Evolutionary conservation across 2,329 filamentous ascomycete species (phyloP), one percentile per base, ranked within the genome.

Genomic region (Calonectria hawksworthii): DNA sequence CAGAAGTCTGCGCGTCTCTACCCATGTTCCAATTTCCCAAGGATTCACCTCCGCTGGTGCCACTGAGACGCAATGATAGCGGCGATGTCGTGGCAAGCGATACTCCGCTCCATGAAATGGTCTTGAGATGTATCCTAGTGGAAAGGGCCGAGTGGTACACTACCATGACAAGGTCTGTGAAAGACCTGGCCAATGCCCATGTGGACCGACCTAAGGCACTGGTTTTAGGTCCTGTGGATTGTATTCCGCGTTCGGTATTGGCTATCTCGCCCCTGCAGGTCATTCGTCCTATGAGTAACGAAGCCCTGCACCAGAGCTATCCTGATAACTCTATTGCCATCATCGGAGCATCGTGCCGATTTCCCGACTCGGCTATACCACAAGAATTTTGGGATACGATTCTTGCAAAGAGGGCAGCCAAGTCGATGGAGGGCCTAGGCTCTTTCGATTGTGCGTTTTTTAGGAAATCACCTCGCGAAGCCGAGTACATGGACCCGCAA

Each of bases 401-500:
- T 61, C 34, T 61, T 18, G 34, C 34, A 61, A 61, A 41, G 34
- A 41, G 18, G 23, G 13, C 56, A 10, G 56, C 56, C 11, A 26
- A 41, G 23, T 38, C 34, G 7, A 61, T 61, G 56, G 56, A 61
- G n/a, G 36, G 34, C 34, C 7, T 32, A 8, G 56, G 34, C n/a
- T 41, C 56, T 23, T 61, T 61, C n/a, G 56, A 61, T 36, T 61
- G 34, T 23, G 34, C n/a, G 9, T 61, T 61, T 32, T 61, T 61
- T 28, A 36, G 56, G n/a, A 61, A 61, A 38, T 61, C 56, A 23
- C 56, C 56, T 14, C 56, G 56, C 23, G 56, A 61, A 34, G 56
- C 56, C 34, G 56, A 61, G n/a, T 61, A 61, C 56, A 61, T 61
- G 34, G 56, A 61, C 28, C 56, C 56, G 14, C 56, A 61, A 61